These are phyloP conservation scores for Pittosporum tobira DNA, from an alignment of 129 eudicot species.

Conservation along the genomic window DNA sequence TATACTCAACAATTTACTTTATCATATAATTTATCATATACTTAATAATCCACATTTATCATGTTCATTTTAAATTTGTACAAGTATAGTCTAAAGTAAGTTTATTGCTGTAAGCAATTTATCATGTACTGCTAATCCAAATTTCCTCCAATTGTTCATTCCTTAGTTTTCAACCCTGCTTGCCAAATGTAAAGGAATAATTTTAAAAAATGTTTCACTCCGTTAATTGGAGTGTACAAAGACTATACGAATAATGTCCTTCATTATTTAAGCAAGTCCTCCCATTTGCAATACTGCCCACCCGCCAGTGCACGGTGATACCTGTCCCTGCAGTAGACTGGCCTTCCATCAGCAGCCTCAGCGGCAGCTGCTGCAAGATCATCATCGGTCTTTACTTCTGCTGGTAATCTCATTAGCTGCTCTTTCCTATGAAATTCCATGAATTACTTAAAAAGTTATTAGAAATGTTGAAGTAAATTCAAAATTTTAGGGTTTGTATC, in stretches of 20 bases:
- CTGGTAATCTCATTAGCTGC: constrained; percentile 74
- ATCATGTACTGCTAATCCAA: constrained; percentile 7
- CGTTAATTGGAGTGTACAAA: constrained; percentile 12
- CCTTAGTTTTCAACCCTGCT: constrained; percentile 8
- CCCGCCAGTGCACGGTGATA: constrained; percentile 95
- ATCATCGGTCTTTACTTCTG: constrained; percentile 62
- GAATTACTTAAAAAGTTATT: background rate
- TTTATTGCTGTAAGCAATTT: constrained; percentile 8
- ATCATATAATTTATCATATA: too few species aligned
- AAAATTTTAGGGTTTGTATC: background rate
- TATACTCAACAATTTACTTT: too few species aligned
- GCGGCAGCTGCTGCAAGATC: constrained; percentile 95
- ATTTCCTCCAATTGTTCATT: constrained; percentile 16
- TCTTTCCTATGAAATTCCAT: constrained; percentile 46
- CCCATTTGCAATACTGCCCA: constrained; percentile 98
- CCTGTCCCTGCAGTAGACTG: constrained; percentile 95
- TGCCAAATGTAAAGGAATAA: constrained; percentile 17
- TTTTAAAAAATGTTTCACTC: constrained; percentile 13
- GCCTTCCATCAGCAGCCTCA: constrained; percentile 98
- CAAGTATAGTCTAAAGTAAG: constrained; percentile 6
- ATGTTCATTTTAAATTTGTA: too few species aligned
- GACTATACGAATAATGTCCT: background rate
- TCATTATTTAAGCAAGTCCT: constrained; percentile 60
- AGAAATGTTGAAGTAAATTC: background rate
- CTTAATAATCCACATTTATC: too few species aligned